Percentiles rank a stretch among this genome's conserved stretches.
phyloP scores from a whole-genome alignment of 1,139 yeast genomes.

The Pichia sp. region DNA sequence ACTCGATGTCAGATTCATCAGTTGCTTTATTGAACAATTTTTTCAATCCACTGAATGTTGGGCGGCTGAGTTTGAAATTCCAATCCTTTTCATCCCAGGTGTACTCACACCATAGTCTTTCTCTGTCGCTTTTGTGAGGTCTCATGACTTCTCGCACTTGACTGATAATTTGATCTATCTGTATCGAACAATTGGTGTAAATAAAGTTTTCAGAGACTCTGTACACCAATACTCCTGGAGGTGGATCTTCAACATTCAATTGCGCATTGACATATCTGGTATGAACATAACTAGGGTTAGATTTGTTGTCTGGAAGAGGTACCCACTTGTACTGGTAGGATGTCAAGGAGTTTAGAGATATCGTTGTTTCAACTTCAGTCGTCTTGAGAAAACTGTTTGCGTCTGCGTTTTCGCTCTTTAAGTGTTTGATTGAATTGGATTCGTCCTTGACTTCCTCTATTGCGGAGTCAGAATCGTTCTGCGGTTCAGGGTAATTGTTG shows the following conservation, averaged over 20 bases:
- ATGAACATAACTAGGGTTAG: constrained; percentile 26
- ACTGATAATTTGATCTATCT: constrained; percentile 64
- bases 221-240: constrained; percentile 85
- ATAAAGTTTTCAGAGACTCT: constrained; percentile 77
- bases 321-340: constrained; percentile 61
- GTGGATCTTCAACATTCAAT: constrained; percentile 66
- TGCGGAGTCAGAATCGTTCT: not conserved
- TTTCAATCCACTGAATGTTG: constrained; percentile 22
- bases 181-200: constrained; percentile 75
- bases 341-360: not conserved
- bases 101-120: constrained; percentile 82
- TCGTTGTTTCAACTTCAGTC: not conserved
- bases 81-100: constrained; percentile 12
- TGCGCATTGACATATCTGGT: constrained; percentile 47
- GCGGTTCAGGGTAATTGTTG: not conserved
- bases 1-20: not conserved
- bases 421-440: not conserved
- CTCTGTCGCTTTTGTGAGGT: constrained; percentile 63
- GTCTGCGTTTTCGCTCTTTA: not conserved
- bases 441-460: not conserved
- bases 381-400: not conserved
- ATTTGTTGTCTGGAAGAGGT: constrained; percentile 52
- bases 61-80: constrained; percentile 18
- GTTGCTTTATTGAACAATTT: not conserved
- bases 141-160: constrained; percentile 60